Evolutionary conservation across 768 basidiomycete genomes (phyloP), one percentile per base, ranked within the genome.

Genomic region (Amanita molliuscula): DNA sequence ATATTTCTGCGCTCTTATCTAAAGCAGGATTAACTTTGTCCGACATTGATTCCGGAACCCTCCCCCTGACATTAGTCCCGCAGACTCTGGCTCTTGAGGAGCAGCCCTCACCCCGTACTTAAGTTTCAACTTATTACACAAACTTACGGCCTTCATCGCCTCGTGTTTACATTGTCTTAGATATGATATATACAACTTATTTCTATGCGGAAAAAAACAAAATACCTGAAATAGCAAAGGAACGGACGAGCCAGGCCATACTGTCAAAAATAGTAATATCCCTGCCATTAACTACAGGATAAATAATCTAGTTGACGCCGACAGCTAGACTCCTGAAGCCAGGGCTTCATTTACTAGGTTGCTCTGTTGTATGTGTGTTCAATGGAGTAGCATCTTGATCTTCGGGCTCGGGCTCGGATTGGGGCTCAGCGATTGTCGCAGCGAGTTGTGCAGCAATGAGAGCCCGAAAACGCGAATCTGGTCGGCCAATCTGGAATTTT

Each of bases 371-470:
- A 25, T 8, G 15, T 36, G 21, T 36, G 16, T 28, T 37, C n/a
- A 41, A 28, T 15, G 37, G 9, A 31, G 29, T 2, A 15, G 10
- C 23, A 10, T 41, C 37, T 15, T 18, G 9, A 11, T 42, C 40
- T 42, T 28, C 36, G 23, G 28, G 31, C 52, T 67, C 18, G 11
- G 38, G 4, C 4, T 4, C 38, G 11, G 18, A 21, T 34, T 37
- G 20, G 23, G 37, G 40, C 52, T 68, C 65, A 29, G 62, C 66
- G 10, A 59, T 57, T 41, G 70, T 65, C 4, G 85, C 76, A 52
- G 69, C 77, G 40, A 95, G 68, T 60, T 96, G 93, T 3, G 91
- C 89, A 20, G 89, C 88, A 91, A 96, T 93, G 42, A 96, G 74
- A 6, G 72, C 69, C 9, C 90, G 77, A 74, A 96, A 96, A 47